Evolutionary conservation across 2,329 filamentous ascomycete genomes (phyloP).

Genomic region (Hypoxylon sp.): DNA sequence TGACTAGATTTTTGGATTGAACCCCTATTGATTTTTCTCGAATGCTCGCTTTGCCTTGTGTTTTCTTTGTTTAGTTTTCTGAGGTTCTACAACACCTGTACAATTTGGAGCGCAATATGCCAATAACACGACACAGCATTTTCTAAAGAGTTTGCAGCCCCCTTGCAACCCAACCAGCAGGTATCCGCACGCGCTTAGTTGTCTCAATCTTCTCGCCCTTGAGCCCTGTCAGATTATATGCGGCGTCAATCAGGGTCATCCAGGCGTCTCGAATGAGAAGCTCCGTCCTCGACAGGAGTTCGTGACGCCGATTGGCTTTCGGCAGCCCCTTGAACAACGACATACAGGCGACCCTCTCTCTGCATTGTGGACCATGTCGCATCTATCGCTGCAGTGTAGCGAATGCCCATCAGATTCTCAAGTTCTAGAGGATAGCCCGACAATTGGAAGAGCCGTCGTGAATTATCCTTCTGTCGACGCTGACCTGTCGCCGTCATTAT

Average conservation of each 20-base stretch:
- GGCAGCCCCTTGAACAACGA: constrained; percentile 45
- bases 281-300: constrained; percentile 54
- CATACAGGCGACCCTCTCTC: constrained; percentile 47
- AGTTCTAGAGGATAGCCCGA: constrained; percentile 62
- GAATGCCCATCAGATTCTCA: constrained; percentile 58
- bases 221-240: constrained; percentile 57
- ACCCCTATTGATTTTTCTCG: constrained; percentile 38
- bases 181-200: constrained; percentile 44
- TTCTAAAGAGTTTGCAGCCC: constrained; percentile 12
- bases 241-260: constrained; percentile 65
- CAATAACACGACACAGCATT: constrained; percentile 5
- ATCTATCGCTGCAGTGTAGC: constrained; percentile 65
- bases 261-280: constrained; percentile 60
- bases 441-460: constrained; percentile 60
- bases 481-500: constrained; percentile 50
- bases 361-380: constrained; percentile 68
- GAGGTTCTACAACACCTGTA: constrained; percentile 10
- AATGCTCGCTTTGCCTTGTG: neutral
- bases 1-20: constrained; percentile 13
- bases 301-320: constrained; percentile 53
- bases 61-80: constrained; percentile 14
- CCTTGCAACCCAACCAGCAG: constrained; percentile 27
- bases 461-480: constrained; percentile 49
- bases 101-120: constrained; percentile 15
- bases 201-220: constrained; percentile 39